Base-by-base conservation (phyloP, 1,284 basidiomycete species). In the Apiotrichum gamsii region DNA sequence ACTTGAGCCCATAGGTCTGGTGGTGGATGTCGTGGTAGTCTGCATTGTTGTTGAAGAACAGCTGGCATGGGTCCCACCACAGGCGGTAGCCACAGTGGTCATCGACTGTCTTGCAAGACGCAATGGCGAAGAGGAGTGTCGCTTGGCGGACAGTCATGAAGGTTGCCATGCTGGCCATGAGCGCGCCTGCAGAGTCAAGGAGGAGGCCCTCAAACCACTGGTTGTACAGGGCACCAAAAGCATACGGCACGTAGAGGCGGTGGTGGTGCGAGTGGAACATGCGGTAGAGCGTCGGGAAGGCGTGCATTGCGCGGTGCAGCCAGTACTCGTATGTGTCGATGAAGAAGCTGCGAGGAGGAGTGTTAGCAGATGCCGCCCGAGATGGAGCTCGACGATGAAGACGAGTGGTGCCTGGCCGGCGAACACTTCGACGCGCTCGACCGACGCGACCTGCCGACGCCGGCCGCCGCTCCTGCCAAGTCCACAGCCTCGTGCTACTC, bases 291-390 rank as follows among this genome's bases (percentile, higher is more conserved):
- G 80, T 94, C 50, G 85, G 87, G 76, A 89, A 91, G 62, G 81
- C 76, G 76, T 98, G 94, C 83, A 96, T 90, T 33, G 77, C 74
- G 39, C 95, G 88, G 70, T 99, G 94, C 31, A 90, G 78, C 74
- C 90, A 90, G 74, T 98, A 99, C 73, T 99, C 91, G 90, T 91
- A 97, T 28, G 93, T 93, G 74, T 99, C 94, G 65, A 98, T 86
- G 53, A 94, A 70, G 70, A 95, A 87, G 76, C 91, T 96, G 57
- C 1, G n/a, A n/a, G n/a, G n/a, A n/a, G n/a, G n/a, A n/a, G n/a
- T n/a, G n/a, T n/a, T n/a, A n/a, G n/a, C n/a, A n/a, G n/a, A n/a
- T n/a, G n/a, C n/a, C n/a, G n/a, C n/a, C n/a, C n/a, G n/a, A n/a
- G n/a, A n/a, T n/a, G n/a, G n/a, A n/a, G n/a, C n/a, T n/a, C n/a